A percentile compares a stretch with the other conserved stretches of the same genome.
These are phyloP conservation scores for Beauveria medogensis DNA, from an alignment of 2,329 filamentous ascomycete species.

Conservation along the genomic window DNA sequence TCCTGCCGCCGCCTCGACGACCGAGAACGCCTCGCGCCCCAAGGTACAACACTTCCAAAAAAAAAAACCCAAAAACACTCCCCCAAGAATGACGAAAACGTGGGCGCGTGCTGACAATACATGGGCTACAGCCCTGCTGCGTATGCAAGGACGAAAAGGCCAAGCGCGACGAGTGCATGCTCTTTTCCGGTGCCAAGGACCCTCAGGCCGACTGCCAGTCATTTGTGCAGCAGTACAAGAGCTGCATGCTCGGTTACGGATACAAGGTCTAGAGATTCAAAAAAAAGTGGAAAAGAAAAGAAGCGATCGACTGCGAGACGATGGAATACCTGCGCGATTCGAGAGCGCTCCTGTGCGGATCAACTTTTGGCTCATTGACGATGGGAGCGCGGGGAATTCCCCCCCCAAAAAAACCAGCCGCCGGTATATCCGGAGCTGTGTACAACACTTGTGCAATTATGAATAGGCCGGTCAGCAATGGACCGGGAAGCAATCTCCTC, in stretches of 20 bases:
- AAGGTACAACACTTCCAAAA: constrained; percentile 2
- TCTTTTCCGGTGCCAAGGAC: constrained; percentile 80
- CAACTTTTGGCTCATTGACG: neutral
- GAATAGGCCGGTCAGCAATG: neutral
- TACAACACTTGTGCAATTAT: constrained; percentile 18
- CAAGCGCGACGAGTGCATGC: constrained; percentile 94
- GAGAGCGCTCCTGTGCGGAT: neutral
- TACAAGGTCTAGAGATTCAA: constrained; percentile 54
- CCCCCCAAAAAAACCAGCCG: neutral
- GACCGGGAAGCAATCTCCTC: neutral
- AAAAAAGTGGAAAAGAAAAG: neutral
- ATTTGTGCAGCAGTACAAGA: constrained; percentile 76
- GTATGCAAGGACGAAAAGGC: constrained; percentile 96
- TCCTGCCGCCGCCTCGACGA: constrained; percentile 4
- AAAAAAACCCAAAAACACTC: too few relatives aligned
- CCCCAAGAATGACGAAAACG: too few relatives aligned
- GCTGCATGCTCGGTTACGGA: constrained; percentile 87
- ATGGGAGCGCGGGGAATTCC: neutral
- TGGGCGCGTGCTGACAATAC: neutral
- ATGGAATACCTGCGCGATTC: neutral
- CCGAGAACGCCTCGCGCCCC: constrained; percentile 10
- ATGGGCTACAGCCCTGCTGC: constrained; percentile 69
- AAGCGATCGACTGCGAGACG: neutral
- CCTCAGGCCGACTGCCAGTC: constrained; percentile 77
- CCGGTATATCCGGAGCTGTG: constrained; percentile 11